Evolutionary conservation across 805 yeast species (phyloP).

Genomic region (Saturnispora sekii): DNA sequence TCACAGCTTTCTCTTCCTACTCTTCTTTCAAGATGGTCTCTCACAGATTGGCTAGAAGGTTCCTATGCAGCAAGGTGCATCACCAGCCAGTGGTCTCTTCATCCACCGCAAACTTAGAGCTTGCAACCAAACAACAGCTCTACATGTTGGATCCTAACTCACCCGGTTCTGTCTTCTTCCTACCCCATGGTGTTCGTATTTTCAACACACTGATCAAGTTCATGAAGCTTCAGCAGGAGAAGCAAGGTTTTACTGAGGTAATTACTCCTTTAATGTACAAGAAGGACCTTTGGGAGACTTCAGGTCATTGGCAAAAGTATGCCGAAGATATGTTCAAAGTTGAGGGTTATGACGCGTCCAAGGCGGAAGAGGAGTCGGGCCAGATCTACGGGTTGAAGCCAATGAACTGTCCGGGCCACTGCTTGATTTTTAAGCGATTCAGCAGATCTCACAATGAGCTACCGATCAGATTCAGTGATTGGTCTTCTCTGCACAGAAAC

Average conservation of each 20-base stretch:
- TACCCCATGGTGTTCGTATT: constrained; percentile 86
- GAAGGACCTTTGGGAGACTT: constrained; percentile 73
- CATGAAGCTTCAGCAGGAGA: constrained; percentile 76
- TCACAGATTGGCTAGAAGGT: background rate
- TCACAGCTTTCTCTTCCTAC: no score
- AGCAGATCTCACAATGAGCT: constrained; percentile 79
- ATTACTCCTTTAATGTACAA: constrained; percentile 85
- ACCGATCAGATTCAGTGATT: constrained; percentile 80
- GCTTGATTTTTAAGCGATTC: constrained; percentile 65
- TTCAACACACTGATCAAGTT: constrained; percentile 71
- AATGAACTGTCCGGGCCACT: constrained; percentile 49
- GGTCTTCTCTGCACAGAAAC: constrained; percentile 86
- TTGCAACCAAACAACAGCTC: constrained; percentile 61
- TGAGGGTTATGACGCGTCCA: no score
- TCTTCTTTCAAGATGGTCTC: background rate
- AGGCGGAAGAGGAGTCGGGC: constrained; percentile 30
- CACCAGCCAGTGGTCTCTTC: constrained; percentile 12
- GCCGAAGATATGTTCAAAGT: constrained; percentile 88
- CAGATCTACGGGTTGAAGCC: constrained; percentile 68
- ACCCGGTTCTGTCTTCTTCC: constrained; percentile 87
- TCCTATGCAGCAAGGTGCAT: constrained; percentile 8
- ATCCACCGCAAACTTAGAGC: constrained; percentile 29
- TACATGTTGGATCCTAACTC: constrained; percentile 72
- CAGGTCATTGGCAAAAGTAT: constrained; percentile 96
- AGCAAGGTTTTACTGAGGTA: constrained; percentile 84